Conservation (phyloP, 2,329 filamentous ascomycete species). For the Aspergillus hiratsukae region DNA sequence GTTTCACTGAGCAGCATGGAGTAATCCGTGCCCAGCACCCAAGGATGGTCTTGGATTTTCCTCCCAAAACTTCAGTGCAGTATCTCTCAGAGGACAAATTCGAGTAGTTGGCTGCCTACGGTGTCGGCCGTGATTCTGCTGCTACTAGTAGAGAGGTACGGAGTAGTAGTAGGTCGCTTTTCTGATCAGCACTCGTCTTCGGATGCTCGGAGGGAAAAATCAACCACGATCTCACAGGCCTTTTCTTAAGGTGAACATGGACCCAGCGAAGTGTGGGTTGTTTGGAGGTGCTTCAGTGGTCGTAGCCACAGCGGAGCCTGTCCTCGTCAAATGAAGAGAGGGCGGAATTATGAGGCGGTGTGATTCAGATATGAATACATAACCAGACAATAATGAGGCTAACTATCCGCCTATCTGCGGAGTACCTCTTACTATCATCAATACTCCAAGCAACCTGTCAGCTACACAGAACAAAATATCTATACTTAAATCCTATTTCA, state of each 20-base stretch:
- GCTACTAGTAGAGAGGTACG: not conserved
- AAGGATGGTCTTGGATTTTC: not conserved
- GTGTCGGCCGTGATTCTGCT: not conserved
- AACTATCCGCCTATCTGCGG: not conserved
- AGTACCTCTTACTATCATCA: too few species aligned
- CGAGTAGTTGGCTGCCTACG: too few species aligned
- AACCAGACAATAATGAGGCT: not conserved
- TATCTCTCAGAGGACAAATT: not conserved
- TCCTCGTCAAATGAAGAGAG: not conserved
- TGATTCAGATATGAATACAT: not conserved
- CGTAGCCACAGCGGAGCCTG: not conserved
- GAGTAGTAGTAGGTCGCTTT: too few species aligned
- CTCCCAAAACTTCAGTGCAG: not conserved
- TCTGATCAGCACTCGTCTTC: too few species aligned
- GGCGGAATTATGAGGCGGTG: not conserved
- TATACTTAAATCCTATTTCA: not conserved
- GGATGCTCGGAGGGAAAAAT: not conserved
- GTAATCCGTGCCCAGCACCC: not conserved
- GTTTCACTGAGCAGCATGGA: not conserved
- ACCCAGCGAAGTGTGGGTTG: too few species aligned
- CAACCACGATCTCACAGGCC: not conserved
- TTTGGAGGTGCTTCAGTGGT: not conserved
- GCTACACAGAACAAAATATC: not conserved
- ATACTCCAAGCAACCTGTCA: not conserved
- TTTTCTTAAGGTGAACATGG: not conserved